These are phyloP conservation scores for Hirschfeldia incana DNA, from an alignment of 345 rosid genomes.

Conservation along the genomic window DNA sequence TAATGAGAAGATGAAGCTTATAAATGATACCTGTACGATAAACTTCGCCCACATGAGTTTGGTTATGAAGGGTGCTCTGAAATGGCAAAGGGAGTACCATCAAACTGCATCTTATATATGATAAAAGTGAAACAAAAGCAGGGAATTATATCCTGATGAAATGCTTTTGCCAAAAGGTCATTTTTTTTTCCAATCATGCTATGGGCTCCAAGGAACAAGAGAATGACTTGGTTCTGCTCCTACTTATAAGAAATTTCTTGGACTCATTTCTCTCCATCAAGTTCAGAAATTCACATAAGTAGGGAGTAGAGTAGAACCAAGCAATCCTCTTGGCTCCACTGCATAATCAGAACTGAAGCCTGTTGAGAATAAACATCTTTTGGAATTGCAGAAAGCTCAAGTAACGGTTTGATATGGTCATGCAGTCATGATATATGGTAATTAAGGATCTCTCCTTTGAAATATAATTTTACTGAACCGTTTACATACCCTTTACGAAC, in stretches of 20 bases:
- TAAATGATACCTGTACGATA: neutral
- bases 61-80: conserved; percentile 4
- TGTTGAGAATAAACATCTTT: neutral
- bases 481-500: neutral
- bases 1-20: neutral
- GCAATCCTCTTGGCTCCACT: neutral
- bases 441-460: neutral
- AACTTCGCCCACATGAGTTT: neutral
- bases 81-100: neutral
- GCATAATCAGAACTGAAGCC: neutral
- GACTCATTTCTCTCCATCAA: neutral
- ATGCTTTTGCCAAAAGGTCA: neutral
- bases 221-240: conserved; percentile 1
- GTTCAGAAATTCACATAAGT: neutral
- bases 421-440: neutral
- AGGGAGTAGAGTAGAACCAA: neutral
- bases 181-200: neutral
- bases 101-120: neutral
- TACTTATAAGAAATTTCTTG: neutral
- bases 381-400: neutral
- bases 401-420: neutral
- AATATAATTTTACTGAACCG: neutral
- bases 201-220: neutral
- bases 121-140: neutral
- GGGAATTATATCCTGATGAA: neutral